Evolutionary conservation across 1,139 yeast genomes (phyloP).

Genomic region (Lodderomyces margitis): DNA sequence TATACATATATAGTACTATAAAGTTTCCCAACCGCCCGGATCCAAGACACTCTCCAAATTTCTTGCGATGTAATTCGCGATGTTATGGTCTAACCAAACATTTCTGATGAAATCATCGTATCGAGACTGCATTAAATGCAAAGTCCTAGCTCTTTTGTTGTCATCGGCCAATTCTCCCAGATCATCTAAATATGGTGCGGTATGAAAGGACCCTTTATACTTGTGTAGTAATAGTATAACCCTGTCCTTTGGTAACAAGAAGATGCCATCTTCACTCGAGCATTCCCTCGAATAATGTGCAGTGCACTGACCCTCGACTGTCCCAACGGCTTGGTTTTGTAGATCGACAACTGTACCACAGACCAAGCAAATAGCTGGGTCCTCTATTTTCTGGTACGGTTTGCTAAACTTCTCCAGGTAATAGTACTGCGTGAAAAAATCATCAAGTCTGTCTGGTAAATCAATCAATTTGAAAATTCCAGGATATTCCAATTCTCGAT

Average conservation of each 20-base stretch:
- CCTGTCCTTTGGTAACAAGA: conserved; percentile 73
- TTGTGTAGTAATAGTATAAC: conserved; percentile 64
- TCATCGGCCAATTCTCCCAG: conserved; percentile 88
- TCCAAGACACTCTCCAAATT: conserved; percentile 76
- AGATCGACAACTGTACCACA: conserved; percentile 72
- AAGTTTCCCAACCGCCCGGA: conserved; percentile 95
- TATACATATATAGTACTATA: conserved; percentile 33
- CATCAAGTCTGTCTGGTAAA: conserved; percentile 68
- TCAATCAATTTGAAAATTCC: conserved; percentile 59
- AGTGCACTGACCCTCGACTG: conserved; percentile 63
- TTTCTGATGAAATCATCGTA: conserved; percentile 67
- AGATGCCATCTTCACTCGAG: conserved; percentile 70
- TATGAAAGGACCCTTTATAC: conserved; percentile 77
- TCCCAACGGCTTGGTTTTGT: conserved; percentile 58
- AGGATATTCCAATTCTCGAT: conserved; percentile 54
- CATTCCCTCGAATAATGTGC: conserved; percentile 65
- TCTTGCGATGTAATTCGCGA: conserved; percentile 75
- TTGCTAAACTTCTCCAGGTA: conserved; percentile 44
- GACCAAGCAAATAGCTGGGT: conserved; percentile 84
- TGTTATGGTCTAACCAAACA: conserved; percentile 78
- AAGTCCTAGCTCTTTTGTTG: conserved; percentile 68
- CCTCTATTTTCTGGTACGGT: conserved; percentile 49
- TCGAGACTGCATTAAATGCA: conserved; percentile 59
- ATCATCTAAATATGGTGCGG: conserved; percentile 80
- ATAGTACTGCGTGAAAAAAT: conserved; percentile 60